A percentile compares a stretch with the other conserved stretches of the same genome.
Conservation (phyloP, 257 asterid species). For the Misopates orontium region DNA sequence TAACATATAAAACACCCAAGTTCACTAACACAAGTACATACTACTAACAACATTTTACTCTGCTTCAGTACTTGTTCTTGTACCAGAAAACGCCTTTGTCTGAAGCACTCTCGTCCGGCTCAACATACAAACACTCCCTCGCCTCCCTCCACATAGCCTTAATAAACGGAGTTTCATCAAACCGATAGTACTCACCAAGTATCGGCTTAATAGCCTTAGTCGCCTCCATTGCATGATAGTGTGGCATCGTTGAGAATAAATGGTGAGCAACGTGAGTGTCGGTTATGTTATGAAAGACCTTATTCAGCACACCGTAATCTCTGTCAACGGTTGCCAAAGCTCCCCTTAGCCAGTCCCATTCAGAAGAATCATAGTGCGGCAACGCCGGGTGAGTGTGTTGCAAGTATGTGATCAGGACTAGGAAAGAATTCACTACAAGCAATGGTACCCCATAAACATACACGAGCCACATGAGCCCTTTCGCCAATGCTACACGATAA, state of each 20-base stretch:
- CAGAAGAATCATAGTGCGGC: slow-evolving; percentile 67
- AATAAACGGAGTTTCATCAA: slow-evolving; percentile 51
- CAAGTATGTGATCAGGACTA: slow-evolving; percentile 60
- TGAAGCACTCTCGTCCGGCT: slow-evolving; percentile 45
- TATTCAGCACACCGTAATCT: slow-evolving; percentile 61
- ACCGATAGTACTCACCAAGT: slow-evolving; percentile 56
- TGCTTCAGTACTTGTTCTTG: slow-evolving; percentile 47
- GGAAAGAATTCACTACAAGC: slow-evolving; percentile 56
- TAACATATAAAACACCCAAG: slow-evolving; percentile 12
- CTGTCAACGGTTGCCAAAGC: slow-evolving; percentile 73
- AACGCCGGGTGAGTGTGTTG: slow-evolving; percentile 75
- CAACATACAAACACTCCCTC: slow-evolving; percentile 57
- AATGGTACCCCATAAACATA: slow-evolving; percentile 55
- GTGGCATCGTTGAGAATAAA: slow-evolving; percentile 71
- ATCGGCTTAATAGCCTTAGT: slow-evolving; percentile 65
- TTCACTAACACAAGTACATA: slow-evolving; percentile 4
- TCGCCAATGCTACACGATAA: slow-evolving; percentile 38
- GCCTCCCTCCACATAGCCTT: slow-evolving; percentile 75
- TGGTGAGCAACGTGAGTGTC: slow-evolving; percentile 77
- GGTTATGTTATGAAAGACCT: slow-evolving; percentile 65
- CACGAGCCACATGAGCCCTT: slow-evolving; percentile 53
- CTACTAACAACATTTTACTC: slow-evolving; percentile 11
- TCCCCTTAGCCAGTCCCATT: slow-evolving; percentile 81
- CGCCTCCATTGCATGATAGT: slow-evolving; percentile 74
- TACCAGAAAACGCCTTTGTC: slow-evolving; percentile 62